Conservation (phyloP, 179 eudicot species). For the Silene coronaria region DNA sequence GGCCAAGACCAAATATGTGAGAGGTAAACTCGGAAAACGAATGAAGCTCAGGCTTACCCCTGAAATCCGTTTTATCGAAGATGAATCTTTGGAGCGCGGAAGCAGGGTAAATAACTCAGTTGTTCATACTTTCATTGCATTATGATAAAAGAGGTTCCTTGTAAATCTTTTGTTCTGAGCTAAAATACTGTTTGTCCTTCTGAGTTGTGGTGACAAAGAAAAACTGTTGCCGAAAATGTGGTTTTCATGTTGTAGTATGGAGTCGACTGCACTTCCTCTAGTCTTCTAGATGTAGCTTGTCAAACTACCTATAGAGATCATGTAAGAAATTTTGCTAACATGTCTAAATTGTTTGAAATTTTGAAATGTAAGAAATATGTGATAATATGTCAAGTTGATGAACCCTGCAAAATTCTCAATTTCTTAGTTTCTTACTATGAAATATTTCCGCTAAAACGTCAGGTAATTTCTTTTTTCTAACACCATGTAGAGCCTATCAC, state of each 20-base stretch:
- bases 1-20: conserved; percentile 88
- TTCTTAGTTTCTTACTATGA: background rate
- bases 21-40: conserved; percentile 74
- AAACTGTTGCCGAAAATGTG: background rate
- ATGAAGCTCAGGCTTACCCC: conserved; percentile 93
- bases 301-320: background rate
- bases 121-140: background rate
- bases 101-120: conserved; percentile 63
- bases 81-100: conserved; percentile 89
- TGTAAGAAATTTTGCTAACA: background rate
- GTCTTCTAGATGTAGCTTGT: background rate
- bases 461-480: background rate
- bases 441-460: too few species aligned
- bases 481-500: background rate
- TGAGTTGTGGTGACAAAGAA: background rate
- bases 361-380: background rate
- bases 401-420: background rate
- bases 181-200: background rate
- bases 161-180: background rate
- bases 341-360: background rate
- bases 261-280: background rate
- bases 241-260: background rate
- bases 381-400: background rate
- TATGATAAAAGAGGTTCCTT: conserved; percentile 1
- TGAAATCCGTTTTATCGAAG: conserved; percentile 87